phyloP scores from a whole-genome alignment of 441 rosid genomes.

The Iberis amara region DNA sequence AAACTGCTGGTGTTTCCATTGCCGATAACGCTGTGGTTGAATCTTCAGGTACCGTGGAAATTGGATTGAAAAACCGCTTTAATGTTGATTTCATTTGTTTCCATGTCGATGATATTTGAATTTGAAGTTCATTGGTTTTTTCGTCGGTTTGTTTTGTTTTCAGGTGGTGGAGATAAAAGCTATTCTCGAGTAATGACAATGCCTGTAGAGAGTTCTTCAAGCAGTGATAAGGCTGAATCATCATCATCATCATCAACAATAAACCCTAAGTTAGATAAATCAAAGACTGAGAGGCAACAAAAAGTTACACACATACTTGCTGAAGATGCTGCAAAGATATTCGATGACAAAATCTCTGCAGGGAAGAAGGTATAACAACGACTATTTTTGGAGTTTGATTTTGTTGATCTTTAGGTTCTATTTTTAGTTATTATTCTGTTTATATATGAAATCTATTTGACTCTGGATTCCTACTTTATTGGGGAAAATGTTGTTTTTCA shows the following conservation, averaged over 20 bases:
- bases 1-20: conserved; percentile 26
- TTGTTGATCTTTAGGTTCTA: neutral
- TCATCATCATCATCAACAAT: conserved; percentile 31
- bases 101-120: neutral
- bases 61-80: neutral
- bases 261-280: conserved; percentile 52
- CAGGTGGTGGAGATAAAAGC: conserved; percentile 40
- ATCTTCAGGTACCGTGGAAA: conserved; percentile 40
- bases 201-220: conserved; percentile 35
- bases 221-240: conserved; percentile 38
- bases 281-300: conserved; percentile 60
- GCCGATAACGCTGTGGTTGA: conserved; percentile 33
- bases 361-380: conserved; percentile 65
- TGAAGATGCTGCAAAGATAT: conserved; percentile 75
- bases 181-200: conserved; percentile 36
- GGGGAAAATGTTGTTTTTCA: neutral
- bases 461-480: conserved; percentile 7
- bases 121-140: neutral
- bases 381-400: conserved; percentile 14
- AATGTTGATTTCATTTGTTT: neutral
- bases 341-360: conserved; percentile 57
- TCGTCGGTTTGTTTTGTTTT: neutral
- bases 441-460: neutral
- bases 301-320: conserved; percentile 54
- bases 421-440: neutral